Evolutionary conservation across 495 filamentous ascomycete species (phyloP).

Genomic region (Aspergillus cavernicola): DNA sequence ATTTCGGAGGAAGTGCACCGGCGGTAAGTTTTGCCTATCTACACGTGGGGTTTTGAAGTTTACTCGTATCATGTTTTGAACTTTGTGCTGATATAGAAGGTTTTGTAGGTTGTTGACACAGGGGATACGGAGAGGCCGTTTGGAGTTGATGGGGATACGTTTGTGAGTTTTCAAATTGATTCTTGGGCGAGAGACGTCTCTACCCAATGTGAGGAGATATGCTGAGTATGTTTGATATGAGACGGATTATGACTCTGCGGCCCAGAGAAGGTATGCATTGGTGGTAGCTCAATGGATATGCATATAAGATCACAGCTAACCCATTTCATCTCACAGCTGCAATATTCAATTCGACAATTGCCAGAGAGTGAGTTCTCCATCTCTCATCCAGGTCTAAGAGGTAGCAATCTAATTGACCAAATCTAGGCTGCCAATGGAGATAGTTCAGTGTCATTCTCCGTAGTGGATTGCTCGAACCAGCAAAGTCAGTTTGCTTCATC

Average conservation of each 20-base stretch:
- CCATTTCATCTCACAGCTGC: slow-evolving; percentile 14
- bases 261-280: slow-evolving; percentile 19
- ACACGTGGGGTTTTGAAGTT: too few relatives aligned
- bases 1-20: neutral
- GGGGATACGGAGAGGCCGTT: slow-evolving; percentile 38
- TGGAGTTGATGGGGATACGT: slow-evolving; percentile 42
- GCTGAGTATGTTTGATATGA: slow-evolving; percentile 10
- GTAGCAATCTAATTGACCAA: neutral
- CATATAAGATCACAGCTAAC: neutral
- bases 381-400: neutral
- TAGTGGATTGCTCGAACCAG: slow-evolving; percentile 20
- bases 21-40: slow-evolving; percentile 7
- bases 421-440: slow-evolving; percentile 16
- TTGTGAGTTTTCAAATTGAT: slow-evolving; percentile 31
- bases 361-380: slow-evolving; percentile 11
- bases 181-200: neutral
- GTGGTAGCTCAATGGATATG: neutral
- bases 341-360: slow-evolving; percentile 23
- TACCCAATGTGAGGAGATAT: too few relatives aligned
- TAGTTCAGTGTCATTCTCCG: slow-evolving; percentile 8
- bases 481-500: slow-evolving; percentile 5
- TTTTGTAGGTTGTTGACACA: slow-evolving; percentile 24
- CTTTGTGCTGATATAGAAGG: neutral
- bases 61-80: too few relatives aligned
- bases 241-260: slow-evolving; percentile 39